Evolutionary conservation across 208 protist genomes (phyloP).

Genomic region (Strigomonas oncopelti): DNA sequence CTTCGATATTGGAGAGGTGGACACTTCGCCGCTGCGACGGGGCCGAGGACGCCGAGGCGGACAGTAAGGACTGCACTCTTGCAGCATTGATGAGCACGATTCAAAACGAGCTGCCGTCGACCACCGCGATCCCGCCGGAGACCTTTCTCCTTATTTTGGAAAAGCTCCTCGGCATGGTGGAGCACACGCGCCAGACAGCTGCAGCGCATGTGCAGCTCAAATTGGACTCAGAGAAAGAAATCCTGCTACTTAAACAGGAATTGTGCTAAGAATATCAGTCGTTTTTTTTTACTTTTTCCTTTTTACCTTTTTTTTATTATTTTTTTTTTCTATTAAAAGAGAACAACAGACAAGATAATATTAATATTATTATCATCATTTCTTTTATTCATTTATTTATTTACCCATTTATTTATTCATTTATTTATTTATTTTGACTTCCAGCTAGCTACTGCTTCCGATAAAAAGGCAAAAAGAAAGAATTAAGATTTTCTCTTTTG

Average conservation of each 20-base stretch:
- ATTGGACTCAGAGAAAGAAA: background rate
- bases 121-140: background rate
- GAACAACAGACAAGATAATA: too few species aligned
- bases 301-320: background rate
- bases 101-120: background rate
- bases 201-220: background rate
- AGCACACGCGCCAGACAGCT: background rate
- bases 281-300: background rate
- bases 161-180: background rate
- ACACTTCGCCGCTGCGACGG: background rate
- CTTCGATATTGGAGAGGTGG: background rate
- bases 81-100: background rate
- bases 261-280: background rate
- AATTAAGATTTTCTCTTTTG: too few species aligned
- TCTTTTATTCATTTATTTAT: background rate
- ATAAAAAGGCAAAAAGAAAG: too few species aligned
- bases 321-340: too few species aligned
- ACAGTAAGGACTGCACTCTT: background rate
- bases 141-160: background rate
- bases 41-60: too few species aligned
- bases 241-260: background rate
- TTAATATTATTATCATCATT: background rate
- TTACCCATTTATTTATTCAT: too few species aligned
- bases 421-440: conserved; percentile 4
- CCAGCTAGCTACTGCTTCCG: conserved; percentile 9